Evolutionary conservation across 2,329 filamentous ascomycete species (phyloP), one percentile per base, ranked within the genome.

Genomic region (Neonectria sp.): DNA sequence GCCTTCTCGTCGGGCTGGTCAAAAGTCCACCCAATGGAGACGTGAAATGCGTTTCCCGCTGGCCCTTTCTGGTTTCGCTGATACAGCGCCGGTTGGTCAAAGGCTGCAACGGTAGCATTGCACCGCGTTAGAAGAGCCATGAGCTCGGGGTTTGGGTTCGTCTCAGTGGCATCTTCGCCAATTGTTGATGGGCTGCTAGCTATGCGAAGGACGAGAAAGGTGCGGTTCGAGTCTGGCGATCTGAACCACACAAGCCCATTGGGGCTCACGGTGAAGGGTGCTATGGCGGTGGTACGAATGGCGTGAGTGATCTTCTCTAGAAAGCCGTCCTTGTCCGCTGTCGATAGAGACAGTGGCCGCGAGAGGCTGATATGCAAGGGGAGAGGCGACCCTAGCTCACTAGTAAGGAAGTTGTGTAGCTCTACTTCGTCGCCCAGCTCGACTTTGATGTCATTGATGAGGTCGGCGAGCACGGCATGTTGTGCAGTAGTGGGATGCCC

Each of bases 281-380:
- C 53, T 15, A 76, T 64, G 63, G 79, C 65, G 43, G 75, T 73
- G 2, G 63, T 60, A 3, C 53, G 48, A 4, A 92, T 72, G 9
- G 80, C 74, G 1, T 79, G 77, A 40, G 82, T 78, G 6, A 97
- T 78, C 0, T 81, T 79, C 5, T 86, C 80, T 6, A 92, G 82
- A 76, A 97, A 98, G 0, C 71, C 73, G 31, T 92, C 89, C 72
- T 93, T 94, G 70, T 92, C 86, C n/a, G 90, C 86, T 0, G 93
- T 95, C 55, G 85, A 84, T 35, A 99, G 88, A 13, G 91, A 87
- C 57, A 98, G 83, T 0, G 96, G 92, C 6, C 94, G 88, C 8
- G 96, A 98, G 7, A 99, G 87, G 73, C 95, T 97, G 76, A 99
- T 91, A 80, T 99, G 96, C 53, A 99, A 86, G 3, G 95, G 95